Evolutionary conservation across 106 monocot genomes (phyloP).

Genomic region (Dendrobium chrysotoxum): DNA sequence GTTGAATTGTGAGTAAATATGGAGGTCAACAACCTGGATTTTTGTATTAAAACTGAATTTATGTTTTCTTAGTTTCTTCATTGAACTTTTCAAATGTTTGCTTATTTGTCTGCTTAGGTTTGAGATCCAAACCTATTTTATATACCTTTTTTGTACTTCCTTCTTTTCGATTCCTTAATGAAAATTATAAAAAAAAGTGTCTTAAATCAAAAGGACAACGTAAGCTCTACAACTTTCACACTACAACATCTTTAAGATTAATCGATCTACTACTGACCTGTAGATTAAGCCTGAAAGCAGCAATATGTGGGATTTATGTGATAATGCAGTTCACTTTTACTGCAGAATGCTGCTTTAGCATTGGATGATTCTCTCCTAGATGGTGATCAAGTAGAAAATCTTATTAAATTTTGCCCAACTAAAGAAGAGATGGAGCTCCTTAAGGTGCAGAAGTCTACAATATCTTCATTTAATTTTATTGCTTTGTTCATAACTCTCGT

Average conservation of each 20-base stretch:
- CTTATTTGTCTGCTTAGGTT: neutral
- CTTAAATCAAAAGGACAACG: neutral
- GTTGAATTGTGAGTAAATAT: no score
- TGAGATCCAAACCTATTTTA: neutral
- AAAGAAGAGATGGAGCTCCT: constrained; percentile 89
- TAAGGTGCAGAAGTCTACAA: constrained; percentile 39
- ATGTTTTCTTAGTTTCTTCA: neutral
- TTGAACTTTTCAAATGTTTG: neutral
- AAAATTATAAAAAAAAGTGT: neutral
- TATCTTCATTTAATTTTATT: constrained; percentile 4
- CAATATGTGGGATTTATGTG: neutral
- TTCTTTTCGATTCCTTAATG: neutral
- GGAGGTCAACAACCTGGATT: neutral
- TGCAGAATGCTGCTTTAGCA: constrained; percentile 61
- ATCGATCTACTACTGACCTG: neutral
- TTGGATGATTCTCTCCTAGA: constrained; percentile 84
- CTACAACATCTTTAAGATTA: neutral
- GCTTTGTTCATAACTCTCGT: neutral
- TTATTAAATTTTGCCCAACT: constrained; percentile 83
- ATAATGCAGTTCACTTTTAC: neutral
- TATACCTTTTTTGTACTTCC: neutral
- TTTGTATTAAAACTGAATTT: neutral
- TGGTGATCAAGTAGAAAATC: constrained; percentile 79
- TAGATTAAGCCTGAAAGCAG: neutral
- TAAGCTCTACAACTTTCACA: neutral